Base-by-base conservation (phyloP, 2,329 filamentous ascomycete species). In the Fusarium verticillioides region DNA sequence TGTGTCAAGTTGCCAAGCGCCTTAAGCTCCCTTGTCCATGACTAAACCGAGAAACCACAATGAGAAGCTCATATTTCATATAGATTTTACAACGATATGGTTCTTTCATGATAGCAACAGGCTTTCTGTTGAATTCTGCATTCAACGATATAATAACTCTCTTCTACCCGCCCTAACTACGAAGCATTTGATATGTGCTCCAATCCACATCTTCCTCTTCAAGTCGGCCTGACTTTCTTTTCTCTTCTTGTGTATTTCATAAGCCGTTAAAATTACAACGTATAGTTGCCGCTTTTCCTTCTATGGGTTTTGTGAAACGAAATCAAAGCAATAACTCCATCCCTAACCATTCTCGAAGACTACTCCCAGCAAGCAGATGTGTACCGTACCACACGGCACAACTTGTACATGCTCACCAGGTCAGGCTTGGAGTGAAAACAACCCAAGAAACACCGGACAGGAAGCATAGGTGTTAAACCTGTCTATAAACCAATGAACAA, bases 231-330 rank as follows among this genome's bases (percentile, higher is more conserved):
- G 65, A 64, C 72, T 67, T 59, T 53, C 47, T 67, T 71, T 73
- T 64, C 65, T 70, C 57, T 70, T 70, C 73, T 75, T 67, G 42
- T 42, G 64, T 63, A 61, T 77, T 71, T 79, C 78, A 78, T 79
- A 78, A 79, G 76, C 74, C 78, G 78, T 79, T 79, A 79, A 73
- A 78, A 78, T 77, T 79, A 79, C 78, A 79, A 77, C 75, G 60
- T 70, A 72, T 73, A 73, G 75, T 79, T 75, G 76, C 75, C 77
- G 72, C 74, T 78, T 76, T 79, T 78, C 77, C 75, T 74, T 79
- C 78, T 79, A 79, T 79, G 40, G 67, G 72, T 71, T 74, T 74
- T 78, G 75, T 62, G 66, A 67, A 77, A 74, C 64, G 63, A 70
- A 77, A 78, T 70, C 63, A 73, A 71, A 73, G 66, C 76, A 77